Conservation (phyloP, 1,284 basidiomycete species). For the Papiliotrema flavescens region DNA sequence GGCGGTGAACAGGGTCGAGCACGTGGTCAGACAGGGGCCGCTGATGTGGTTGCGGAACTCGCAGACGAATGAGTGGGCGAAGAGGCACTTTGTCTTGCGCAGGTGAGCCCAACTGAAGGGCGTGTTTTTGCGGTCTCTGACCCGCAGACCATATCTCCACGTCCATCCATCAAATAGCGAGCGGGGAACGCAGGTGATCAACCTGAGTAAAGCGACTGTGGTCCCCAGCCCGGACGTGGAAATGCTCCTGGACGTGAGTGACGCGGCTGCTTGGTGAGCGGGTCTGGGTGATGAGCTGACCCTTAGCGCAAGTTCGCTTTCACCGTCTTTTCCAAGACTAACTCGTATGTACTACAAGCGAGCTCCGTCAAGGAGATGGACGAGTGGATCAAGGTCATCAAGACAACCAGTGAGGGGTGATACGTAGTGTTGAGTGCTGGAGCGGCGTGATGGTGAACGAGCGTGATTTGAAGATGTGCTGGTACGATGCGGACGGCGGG, state of each 20-base stretch:
- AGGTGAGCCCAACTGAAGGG: slow-evolving; percentile 57
- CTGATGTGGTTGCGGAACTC: slow-evolving; percentile 76
- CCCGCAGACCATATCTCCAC: slow-evolving; percentile 76
- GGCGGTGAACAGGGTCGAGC: slow-evolving; percentile 60
- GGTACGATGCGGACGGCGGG: background rate
- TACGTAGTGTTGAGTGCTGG: no score
- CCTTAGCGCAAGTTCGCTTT: slow-evolving; percentile 74
- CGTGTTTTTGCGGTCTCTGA: background rate
- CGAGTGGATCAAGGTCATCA: slow-evolving; percentile 62
- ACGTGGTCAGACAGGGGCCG: slow-evolving; percentile 76
- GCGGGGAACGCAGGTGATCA: slow-evolving; percentile 76
- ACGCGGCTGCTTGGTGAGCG: no score
- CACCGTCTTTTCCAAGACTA: slow-evolving; percentile 81
- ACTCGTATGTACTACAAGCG: slow-evolving; percentile 82
- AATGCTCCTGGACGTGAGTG: slow-evolving; percentile 71
- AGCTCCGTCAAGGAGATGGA: slow-evolving; percentile 72
- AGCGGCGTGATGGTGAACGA: slow-evolving; percentile 3
- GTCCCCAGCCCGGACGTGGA: slow-evolving; percentile 85
- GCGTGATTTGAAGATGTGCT: background rate
- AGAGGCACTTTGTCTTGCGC: slow-evolving; percentile 81
- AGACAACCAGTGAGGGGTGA: slow-evolving; percentile 17
- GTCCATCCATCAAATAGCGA: slow-evolving; percentile 78
- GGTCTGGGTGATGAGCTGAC: no score
- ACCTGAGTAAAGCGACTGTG: slow-evolving; percentile 77
- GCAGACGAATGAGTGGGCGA: slow-evolving; percentile 72